Evolutionary conservation across 2,329 filamentous ascomycete genomes (phyloP), one percentile per base, ranked within the genome.

Genomic region (Boeremia lycopersici): DNA sequence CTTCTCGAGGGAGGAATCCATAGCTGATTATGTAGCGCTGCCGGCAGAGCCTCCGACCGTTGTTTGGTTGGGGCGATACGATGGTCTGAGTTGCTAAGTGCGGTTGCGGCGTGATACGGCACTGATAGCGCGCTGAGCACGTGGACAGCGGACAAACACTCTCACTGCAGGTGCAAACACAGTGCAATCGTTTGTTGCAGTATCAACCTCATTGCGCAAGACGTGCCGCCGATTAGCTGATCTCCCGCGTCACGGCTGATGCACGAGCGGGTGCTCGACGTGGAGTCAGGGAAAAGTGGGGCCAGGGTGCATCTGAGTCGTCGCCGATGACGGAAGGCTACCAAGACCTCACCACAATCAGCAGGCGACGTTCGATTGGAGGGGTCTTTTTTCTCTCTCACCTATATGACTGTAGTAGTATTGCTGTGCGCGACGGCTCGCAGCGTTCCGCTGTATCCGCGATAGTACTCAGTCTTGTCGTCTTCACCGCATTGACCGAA

Each of bases 401-500:
- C 4, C 13, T 4, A 10, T 39, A 23, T 19, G 25, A 39, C 11
- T 26, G 0, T 11, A 6, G 30, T 33, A 17, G 25, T 28, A 38
- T 13, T n/a, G 13, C 33, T 12, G 31, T 17, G 36, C n/a, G 19
- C 9, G 19, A 13, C 34, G 19, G 8, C 13, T 15, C 25, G 15
- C 34, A 23, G 35, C 25, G 9, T 45, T 25, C 39, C 25, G 39
- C 23, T 7, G 5, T 36, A 30, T 11, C 19, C n/a, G 47, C 12
- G 12, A 38, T 31, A 25, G 19, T 17, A 38, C 33, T 38, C 48
- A 23, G 28, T 43, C 28, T 19, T 48, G 34, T 43, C 43, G 28
- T 52, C 48, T 56, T 48, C 43, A 48, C 48, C 33, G 42, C 43
- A 56, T 44, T 40, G 48, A 48, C 35, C 38, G 48, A 44, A 48